Evolutionary conservation across 768 basidiomycete genomes (phyloP), one percentile per base, ranked within the genome.

Genomic region (Tylopilus sp.): DNA sequence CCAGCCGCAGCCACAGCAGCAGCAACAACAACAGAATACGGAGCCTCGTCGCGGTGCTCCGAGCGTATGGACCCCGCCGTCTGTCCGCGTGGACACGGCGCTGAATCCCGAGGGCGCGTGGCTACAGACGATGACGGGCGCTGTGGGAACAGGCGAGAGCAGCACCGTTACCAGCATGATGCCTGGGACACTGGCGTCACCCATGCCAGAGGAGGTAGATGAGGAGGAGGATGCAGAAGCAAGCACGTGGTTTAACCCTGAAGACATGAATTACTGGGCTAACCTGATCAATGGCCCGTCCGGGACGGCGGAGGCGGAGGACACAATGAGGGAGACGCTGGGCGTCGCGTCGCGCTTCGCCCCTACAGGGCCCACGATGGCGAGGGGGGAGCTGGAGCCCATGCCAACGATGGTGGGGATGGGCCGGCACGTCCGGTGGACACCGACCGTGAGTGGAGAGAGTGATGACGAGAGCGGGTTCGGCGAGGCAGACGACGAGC

Each of bases 181-280:
- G 41, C 51, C 57, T 2, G 53, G 58, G 38, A 35, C 51, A 2
- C 26, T 58, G 28, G 26, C 43, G 3, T 48, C 51, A 8, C 26
- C 26, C 26, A 10, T 3, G 47, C 31, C 11, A 46, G 17, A 13
- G 18, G 57, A 57, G 4, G 59, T 47, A 3, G 48, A 57, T 3
- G 51, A 47, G 1, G 60, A 59, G 2, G 63, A 58, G 0, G 65
- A 68, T 3, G 63, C 17, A 9, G 58, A 60, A 18, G 50, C 50
- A 51, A 63, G 45, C 22, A 31, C 50, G 6, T 70, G 60, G 69
- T 57, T 61, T 31, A 53, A 61, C 18, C 62, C 65, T 5, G 63
- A 60, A 7, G 49, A 59, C 35, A 38, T 59, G 17, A 56, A 33
- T 45, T 69, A 70, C 47, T 69, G 69, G 69, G 59, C 50, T n/a